phyloP scores from a whole-genome alignment of 345 rosid genomes.

The Anacardium occidentale region DNA sequence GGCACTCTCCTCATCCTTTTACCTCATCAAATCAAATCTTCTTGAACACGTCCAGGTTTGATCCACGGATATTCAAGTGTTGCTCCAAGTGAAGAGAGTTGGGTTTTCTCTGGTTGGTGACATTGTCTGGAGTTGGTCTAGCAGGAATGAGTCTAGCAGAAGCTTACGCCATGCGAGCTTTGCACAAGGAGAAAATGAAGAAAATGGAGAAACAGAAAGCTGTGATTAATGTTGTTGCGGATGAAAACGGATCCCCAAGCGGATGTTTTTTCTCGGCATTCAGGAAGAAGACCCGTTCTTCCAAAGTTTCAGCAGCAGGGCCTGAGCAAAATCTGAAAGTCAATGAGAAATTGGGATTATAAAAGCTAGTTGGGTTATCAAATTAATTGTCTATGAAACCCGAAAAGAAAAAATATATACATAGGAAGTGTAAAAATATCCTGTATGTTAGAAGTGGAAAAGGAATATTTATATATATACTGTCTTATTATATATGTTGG shows the following conservation, averaged over 20 bases:
- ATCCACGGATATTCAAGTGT: background rate
- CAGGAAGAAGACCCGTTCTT: constrained; percentile 15
- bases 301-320: constrained; percentile 21
- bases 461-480: too few relatives aligned
- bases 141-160: too few relatives aligned
- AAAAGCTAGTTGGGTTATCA: background rate
- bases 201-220: constrained; percentile 18
- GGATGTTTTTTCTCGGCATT: constrained; percentile 25
- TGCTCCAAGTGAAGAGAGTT: background rate
- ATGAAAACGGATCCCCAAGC: constrained; percentile 7
- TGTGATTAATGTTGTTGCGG: background rate
- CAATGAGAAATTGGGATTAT: background rate
- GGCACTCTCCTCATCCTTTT: background rate
- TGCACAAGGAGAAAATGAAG: constrained; percentile 39
- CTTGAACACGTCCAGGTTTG: background rate
- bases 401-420: too few relatives aligned
- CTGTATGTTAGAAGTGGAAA: too few relatives aligned
- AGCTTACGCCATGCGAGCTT: constrained; percentile 36
- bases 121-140: constrained; percentile 19
- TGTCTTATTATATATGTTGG: too few relatives aligned
- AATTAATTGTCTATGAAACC: too few relatives aligned
- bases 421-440: too few relatives aligned
- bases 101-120: background rate
- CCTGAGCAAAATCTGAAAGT: background rate
- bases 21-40: background rate